Base-by-base conservation (phyloP, 2,329 filamentous ascomycete species). In the Talaromyces sp. region DNA sequence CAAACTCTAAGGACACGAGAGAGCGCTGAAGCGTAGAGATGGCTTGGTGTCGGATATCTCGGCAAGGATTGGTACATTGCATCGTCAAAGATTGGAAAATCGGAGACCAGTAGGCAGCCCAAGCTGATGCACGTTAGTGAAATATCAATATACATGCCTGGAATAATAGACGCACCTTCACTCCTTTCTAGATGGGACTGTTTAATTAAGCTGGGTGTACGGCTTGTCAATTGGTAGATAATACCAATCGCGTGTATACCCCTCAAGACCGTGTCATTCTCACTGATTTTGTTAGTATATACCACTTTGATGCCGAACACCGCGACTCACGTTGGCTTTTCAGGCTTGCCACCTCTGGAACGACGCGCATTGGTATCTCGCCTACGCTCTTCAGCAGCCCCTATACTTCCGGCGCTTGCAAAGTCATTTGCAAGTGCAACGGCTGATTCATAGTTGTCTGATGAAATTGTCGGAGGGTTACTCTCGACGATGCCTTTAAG, bases 61-160 rank as follows among this genome's bases (percentile, higher is more conserved):
- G 90, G 73, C 93, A 97, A 0, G 93, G 93, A 74, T 98, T 99
- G 62, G 92, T 91, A 78, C 93, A 97, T 79, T 99, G 95, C 4
- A 87, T 88, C 3, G 91, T 95, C 19, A 99, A 81, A 6, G 92
- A 91, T 70, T 92, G 88, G 78, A 99, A 95, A 31, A 99, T 93
- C 1, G 94, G 95, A 15, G 93, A 89, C 95, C 95, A 99, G 77
- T 99, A 99, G 9, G 95, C 92, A 60, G 92, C 93, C 95, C 95
- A 99, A 15, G 95, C 95, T 91, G 37, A 31, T 39, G 35, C 19
- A 68, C n/a, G 56, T 37, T n/a, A 63, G 58, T 70, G 66, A 47
- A 70, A 15, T 10, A 10, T 27, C 13, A 11, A 37, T 11, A 61
- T 54, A n/a, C 11, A n/a, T 39, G 10, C 70, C 67, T 61, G 27